These are phyloP conservation scores for Alopecurus myosuroides DNA, from an alignment of 176 grass and related monocot species.

Conservation along the genomic window DNA sequence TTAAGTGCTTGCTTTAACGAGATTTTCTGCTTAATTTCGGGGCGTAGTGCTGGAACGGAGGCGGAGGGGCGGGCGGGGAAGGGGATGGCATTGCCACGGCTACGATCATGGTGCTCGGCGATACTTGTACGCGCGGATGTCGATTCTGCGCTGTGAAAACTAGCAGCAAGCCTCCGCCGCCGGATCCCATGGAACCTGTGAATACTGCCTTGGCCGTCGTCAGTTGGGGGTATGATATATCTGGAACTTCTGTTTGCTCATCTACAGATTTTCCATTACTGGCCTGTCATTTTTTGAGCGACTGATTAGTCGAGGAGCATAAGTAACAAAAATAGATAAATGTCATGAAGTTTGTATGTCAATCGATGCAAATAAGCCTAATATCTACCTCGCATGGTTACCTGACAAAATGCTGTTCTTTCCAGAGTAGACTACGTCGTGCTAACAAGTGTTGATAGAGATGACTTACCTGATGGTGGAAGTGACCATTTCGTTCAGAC, in stretches of 20 bases:
- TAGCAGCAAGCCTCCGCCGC: conserved; percentile 64
- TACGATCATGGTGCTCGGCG: conserved; percentile 98
- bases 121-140: conserved; percentile 86
- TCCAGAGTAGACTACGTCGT: conserved; percentile 92
- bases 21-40: neutral
- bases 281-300: neutral
- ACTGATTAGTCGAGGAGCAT: neutral
- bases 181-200: conserved; percentile 67
- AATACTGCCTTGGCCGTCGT: conserved; percentile 74
- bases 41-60: conserved; percentile 89
- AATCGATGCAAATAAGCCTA: neutral
- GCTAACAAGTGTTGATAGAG: conserved; percentile 89
- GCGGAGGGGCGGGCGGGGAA: conserved; percentile 83
- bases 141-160: conserved; percentile 93
- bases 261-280: neutral
- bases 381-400: neutral
- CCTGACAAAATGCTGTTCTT: conserved; percentile 17
- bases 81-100: conserved; percentile 89
- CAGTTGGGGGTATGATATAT: conserved; percentile 60
- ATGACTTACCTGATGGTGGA: conserved; percentile 88
- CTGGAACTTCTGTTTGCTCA: neutral
- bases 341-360: neutral
- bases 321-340: neutral
- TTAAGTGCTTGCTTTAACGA: neutral
- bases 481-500: conserved; percentile 88